phyloP scores from a whole-genome alignment of 352 stramenopile species.

The Pythium dissotocum region DNA sequence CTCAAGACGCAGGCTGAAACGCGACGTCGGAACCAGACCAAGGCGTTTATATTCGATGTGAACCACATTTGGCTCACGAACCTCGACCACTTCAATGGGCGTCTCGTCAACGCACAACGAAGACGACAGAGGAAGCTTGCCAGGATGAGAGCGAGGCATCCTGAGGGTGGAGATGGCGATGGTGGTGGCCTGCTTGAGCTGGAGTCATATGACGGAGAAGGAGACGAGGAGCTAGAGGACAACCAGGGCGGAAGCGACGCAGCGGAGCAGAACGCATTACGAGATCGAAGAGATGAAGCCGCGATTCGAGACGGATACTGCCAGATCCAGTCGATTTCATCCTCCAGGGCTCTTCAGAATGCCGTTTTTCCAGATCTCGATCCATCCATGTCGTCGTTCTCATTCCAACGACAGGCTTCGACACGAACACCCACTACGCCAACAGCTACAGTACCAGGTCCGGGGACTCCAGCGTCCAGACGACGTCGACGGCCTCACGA shows the following conservation, averaged over 20 bases:
- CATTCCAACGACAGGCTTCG: slow-evolving; percentile 9
- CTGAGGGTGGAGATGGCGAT: background rate
- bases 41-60: slow-evolving; percentile 87
- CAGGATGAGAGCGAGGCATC: background rate
- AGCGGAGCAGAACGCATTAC: slow-evolving; percentile 34
- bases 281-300: slow-evolving; percentile 49
- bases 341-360: slow-evolving; percentile 51
- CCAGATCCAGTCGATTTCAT: slow-evolving; percentile 80
- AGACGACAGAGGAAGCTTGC: slow-evolving; percentile 16
- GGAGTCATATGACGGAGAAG: background rate
- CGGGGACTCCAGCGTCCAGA: background rate
- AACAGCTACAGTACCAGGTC: slow-evolving; percentile 2
- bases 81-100: slow-evolving; percentile 83
- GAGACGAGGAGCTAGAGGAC: slow-evolving; percentile 15
- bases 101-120: slow-evolving; percentile 24
- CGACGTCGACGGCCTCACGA: slow-evolving; percentile 16
- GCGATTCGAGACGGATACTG: slow-evolving; percentile 69
- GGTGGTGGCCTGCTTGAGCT: slow-evolving; percentile 6
- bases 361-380: slow-evolving; percentile 36
- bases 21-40: slow-evolving; percentile 68
- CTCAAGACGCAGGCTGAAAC: slow-evolving; percentile 58
- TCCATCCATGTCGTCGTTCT: slow-evolving; percentile 15
- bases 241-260: background rate
- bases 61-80: slow-evolving; percentile 92
- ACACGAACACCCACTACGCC: background rate